phyloP scores from a whole-genome alignment of 1,284 basidiomycete genomes.

The Sporisorium scitamineum region DNA sequence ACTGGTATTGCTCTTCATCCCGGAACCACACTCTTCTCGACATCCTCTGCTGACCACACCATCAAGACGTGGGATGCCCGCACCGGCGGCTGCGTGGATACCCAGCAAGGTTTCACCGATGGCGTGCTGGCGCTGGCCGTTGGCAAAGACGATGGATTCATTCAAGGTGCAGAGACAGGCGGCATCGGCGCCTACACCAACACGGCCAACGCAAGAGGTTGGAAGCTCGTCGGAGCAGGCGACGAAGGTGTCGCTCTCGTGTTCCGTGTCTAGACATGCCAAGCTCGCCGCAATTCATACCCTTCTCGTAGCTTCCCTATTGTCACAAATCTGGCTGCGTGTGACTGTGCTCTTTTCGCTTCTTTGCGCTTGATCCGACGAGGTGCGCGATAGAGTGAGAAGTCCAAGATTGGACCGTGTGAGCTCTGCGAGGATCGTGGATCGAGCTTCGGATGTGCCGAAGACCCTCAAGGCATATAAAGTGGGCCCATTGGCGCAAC shows the following conservation, averaged over 20 bases:
- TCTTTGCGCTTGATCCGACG: conserved; percentile 6
- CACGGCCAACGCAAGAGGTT: conserved; percentile 52
- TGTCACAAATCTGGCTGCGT: conserved; percentile 12
- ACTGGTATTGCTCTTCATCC: conserved; percentile 74
- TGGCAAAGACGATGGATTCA: conserved; percentile 67
- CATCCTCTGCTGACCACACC: conserved; percentile 79
- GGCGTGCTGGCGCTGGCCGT: conserved; percentile 83
- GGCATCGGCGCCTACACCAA: conserved; percentile 63
- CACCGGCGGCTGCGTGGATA: conserved; percentile 81
- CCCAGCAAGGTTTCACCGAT: conserved; percentile 86
- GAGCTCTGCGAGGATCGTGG: not conserved
- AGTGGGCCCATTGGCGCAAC: not conserved
- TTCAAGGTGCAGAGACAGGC: conserved; percentile 68
- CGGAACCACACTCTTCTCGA: conserved; percentile 81
- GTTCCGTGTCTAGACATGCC: conserved; percentile 52
- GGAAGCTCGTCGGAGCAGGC: conserved; percentile 67
- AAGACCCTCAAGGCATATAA: conserved; percentile 14
- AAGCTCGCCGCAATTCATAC: conserved; percentile 19
- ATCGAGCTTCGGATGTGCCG: conserved; percentile 22
- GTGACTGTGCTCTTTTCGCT: not conserved
- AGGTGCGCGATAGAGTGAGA: not conserved
- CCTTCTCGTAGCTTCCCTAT: conserved; percentile 3
- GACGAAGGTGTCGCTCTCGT: conserved; percentile 68
- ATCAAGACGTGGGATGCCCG: conserved; percentile 93
- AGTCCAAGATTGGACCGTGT: not conserved